Conservation (phyloP, 495 filamentous ascomycete genomes). For the Penicillium bovifimosum region DNA sequence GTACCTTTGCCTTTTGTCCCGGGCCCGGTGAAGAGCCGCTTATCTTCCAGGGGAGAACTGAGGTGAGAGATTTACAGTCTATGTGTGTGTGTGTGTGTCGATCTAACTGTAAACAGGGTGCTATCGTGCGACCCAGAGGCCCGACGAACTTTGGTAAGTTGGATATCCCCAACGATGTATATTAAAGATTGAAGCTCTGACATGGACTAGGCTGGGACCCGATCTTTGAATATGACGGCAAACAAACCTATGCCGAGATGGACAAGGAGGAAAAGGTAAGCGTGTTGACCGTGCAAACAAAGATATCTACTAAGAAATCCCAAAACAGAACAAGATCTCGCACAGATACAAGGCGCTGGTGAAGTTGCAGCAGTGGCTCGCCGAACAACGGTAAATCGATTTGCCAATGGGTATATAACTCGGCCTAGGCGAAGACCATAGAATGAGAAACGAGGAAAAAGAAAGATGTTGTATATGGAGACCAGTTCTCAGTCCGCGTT, state of each 20-base stretch:
- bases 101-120: slow-evolving; percentile 33
- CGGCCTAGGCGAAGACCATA: slow-evolving; percentile 6
- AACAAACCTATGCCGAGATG: slow-evolving; percentile 94
- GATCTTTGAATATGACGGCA: slow-evolving; percentile 88
- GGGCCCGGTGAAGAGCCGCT: slow-evolving; percentile 80
- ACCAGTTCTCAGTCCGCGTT: slow-evolving; percentile 15
- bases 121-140: slow-evolving; percentile 47
- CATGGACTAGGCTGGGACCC: slow-evolving; percentile 76
- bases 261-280: slow-evolving; percentile 70
- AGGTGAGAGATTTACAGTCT: slow-evolving; percentile 22
- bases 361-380: slow-evolving; percentile 81
- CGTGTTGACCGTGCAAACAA: background rate
- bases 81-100: background rate
- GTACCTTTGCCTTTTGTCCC: slow-evolving; percentile 87
- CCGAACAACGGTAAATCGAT: slow-evolving; percentile 32
- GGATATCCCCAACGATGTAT: background rate
- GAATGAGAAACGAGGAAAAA: slow-evolving; percentile 3
- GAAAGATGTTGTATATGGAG: background rate
- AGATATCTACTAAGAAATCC: slow-evolving; percentile 1
- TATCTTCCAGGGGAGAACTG: slow-evolving; percentile 86
- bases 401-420: slow-evolving; percentile 13
- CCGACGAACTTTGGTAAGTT: slow-evolving; percentile 76
- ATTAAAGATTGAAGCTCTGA: background rate
- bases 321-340: slow-evolving; percentile 71
- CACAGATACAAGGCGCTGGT: slow-evolving; percentile 81